These are phyloP conservation scores for Fusarium graminum DNA, from an alignment of 2,329 filamentous ascomycete species.

Conservation along the genomic window DNA sequence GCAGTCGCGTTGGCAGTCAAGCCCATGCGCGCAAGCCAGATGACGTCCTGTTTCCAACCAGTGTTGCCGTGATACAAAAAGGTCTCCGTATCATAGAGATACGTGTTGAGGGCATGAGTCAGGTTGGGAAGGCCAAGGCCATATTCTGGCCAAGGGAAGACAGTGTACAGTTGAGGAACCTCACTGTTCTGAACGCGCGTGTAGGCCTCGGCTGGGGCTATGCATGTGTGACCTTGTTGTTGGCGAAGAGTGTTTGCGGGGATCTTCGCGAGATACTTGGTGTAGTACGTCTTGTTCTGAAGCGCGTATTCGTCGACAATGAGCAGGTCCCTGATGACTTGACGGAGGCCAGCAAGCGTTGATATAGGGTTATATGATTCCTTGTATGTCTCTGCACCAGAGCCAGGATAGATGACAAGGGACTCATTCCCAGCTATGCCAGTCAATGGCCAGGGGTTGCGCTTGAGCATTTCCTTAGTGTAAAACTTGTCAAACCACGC, in stretches of 20 bases:
- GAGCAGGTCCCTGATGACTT: slow-evolving; percentile 18
- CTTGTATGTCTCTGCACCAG: slow-evolving; percentile 20
- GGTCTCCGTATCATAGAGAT: slow-evolving; percentile 13
- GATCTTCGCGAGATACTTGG: slow-evolving; percentile 9
- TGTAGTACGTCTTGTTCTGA: slow-evolving; percentile 17
- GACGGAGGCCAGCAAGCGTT: not conserved
- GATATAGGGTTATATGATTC: slow-evolving; percentile 7
- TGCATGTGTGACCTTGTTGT: slow-evolving; percentile 15
- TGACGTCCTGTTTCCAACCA: slow-evolving; percentile 20
- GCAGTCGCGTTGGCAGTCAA: slow-evolving; percentile 4
- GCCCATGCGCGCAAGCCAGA: slow-evolving; percentile 20
- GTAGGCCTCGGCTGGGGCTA: slow-evolving; percentile 14
- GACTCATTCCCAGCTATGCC: slow-evolving; percentile 1
- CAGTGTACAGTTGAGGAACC: slow-evolving; percentile 9
- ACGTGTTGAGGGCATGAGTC: slow-evolving; percentile 13
- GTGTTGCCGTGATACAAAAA: slow-evolving; percentile 7
- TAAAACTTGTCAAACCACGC: slow-evolving; percentile 16
- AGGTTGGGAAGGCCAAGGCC: slow-evolving; percentile 12
- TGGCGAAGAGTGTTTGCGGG: slow-evolving; percentile 2
- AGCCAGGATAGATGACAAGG: slow-evolving; percentile 7
- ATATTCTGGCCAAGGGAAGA: slow-evolving; percentile 16
- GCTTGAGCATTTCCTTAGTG: slow-evolving; percentile 8
- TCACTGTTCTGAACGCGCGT: slow-evolving; percentile 21
- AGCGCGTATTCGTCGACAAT: slow-evolving; percentile 4
- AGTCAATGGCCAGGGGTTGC: slow-evolving; percentile 1